Evolutionary conservation across 768 basidiomycete species (phyloP).

Genomic region (Hericium rajendrae): DNA sequence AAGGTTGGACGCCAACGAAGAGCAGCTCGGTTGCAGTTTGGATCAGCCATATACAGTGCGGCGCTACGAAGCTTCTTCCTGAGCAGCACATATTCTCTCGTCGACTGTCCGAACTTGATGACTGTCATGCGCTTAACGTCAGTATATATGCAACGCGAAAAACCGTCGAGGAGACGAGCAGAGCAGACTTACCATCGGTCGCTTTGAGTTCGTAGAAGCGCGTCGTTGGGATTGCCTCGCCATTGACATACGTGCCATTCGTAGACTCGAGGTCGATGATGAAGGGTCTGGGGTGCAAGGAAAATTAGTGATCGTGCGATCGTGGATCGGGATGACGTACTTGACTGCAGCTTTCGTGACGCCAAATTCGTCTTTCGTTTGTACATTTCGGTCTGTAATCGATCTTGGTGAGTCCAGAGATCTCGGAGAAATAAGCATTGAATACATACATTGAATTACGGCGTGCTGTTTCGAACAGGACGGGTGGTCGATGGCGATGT

Average conservation of each 20-base stretch:
- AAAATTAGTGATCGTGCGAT: not conserved
- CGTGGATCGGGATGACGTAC: constrained; percentile 36
- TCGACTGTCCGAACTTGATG: not conserved
- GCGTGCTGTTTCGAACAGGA: constrained; percentile 99
- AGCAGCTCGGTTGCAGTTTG: too few species aligned
- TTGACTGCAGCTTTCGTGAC: constrained; percentile 69
- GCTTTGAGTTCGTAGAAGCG: constrained; percentile 57
- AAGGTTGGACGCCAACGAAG: too few species aligned
- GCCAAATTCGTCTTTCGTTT: constrained; percentile 84
- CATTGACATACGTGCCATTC: constrained; percentile 90
- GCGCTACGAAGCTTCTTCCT: not conserved
- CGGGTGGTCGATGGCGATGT: constrained; percentile 88
- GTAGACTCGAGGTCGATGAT: constrained; percentile 99
- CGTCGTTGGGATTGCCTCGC: constrained; percentile 66
- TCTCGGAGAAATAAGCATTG: not conserved
- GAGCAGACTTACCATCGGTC: constrained; percentile 51
- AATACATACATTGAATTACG: constrained; percentile 71
- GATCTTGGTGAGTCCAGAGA: not conserved
- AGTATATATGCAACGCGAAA: not conserved
- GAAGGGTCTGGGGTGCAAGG: constrained; percentile 57
- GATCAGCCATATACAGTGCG: not conserved
- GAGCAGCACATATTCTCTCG: constrained; percentile 2
- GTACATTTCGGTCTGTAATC: constrained; percentile 64
- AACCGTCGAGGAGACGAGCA: too few species aligned
- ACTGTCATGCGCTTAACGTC: not conserved